Percentiles rank a stretch among this genome's conserved stretches.
These are phyloP conservation scores for Pharus latifolius DNA, from an alignment of 176 grass and related monocot species.

Conservation along the genomic window DNA sequence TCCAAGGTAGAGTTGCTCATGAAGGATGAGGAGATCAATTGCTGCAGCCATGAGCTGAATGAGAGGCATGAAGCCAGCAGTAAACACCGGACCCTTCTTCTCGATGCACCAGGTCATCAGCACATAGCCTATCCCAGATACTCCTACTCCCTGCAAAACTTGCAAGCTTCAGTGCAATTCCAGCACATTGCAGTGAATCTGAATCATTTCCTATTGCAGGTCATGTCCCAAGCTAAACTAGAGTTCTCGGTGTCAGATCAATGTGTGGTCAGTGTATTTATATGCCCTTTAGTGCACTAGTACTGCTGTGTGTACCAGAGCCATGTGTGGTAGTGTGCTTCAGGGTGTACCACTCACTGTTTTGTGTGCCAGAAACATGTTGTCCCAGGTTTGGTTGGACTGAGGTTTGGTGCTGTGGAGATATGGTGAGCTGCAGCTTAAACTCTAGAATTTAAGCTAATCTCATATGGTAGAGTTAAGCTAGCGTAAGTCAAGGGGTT, in stretches of 20 bases:
- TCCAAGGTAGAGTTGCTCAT: constrained; percentile 49
- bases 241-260: not conserved
- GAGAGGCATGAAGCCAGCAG: constrained; percentile 61
- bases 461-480: not conserved
- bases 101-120: constrained; percentile 68
- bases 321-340: not conserved
- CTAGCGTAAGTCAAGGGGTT: not conserved
- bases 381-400: not conserved
- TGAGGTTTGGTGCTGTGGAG: no score
- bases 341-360: not conserved
- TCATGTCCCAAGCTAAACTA: not conserved
- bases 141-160: constrained; percentile 37
- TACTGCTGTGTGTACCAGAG: not conserved
- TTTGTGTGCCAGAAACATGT: not conserved
- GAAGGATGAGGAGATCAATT: constrained; percentile 49
- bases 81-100: constrained; percentile 56
- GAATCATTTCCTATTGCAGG: not conserved
- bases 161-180: not conserved
- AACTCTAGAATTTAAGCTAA: not conserved
- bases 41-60: constrained; percentile 55
- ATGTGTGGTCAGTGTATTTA: not conserved
- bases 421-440: no score
- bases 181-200: not conserved
- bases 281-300: not conserved
- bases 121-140: constrained; percentile 47